Conservation (phyloP, 768 basidiomycete species). For the Filobasidium floriforme region DNA sequence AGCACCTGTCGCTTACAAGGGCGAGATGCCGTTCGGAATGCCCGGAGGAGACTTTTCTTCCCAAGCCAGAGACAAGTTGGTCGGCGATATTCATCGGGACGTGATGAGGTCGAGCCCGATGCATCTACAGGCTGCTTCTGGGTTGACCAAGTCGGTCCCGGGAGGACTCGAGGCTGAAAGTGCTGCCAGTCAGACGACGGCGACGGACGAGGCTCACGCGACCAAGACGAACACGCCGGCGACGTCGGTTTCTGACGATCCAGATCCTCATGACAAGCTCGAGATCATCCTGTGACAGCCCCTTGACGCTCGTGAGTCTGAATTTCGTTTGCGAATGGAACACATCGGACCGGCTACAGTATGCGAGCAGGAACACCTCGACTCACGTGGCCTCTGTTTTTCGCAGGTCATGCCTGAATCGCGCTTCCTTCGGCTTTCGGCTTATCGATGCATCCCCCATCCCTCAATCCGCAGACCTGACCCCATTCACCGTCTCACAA, state of each 20-base stretch:
- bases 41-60: conserved; percentile 11
- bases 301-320: neutral
- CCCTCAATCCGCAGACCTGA: too few species aligned
- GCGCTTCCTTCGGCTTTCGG: neutral
- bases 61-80: conserved; percentile 17
- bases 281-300: conserved; percentile 15
- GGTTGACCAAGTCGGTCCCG: neutral
- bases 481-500: neutral
- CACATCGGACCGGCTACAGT: too few species aligned
- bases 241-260: conserved; percentile 16
- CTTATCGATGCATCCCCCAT: too few species aligned
- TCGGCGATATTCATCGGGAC: conserved; percentile 23
- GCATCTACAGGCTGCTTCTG: neutral
- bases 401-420: neutral
- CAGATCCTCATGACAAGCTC: conserved; percentile 16
- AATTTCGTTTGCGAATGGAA: neutral
- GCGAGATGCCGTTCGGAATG: conserved; percentile 8
- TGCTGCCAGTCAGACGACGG: neutral
- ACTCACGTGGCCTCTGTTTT: too few species aligned
- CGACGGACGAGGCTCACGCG: conserved; percentile 1
- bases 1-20: neutral
- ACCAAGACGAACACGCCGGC: conserved; percentile 14
- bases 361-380: too few species aligned
- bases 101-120: conserved; percentile 15
- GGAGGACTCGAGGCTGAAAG: neutral